phyloP scores from a whole-genome alignment of 2,329 filamentous ascomycete species.

The Penicillium oxalicum region DNA sequence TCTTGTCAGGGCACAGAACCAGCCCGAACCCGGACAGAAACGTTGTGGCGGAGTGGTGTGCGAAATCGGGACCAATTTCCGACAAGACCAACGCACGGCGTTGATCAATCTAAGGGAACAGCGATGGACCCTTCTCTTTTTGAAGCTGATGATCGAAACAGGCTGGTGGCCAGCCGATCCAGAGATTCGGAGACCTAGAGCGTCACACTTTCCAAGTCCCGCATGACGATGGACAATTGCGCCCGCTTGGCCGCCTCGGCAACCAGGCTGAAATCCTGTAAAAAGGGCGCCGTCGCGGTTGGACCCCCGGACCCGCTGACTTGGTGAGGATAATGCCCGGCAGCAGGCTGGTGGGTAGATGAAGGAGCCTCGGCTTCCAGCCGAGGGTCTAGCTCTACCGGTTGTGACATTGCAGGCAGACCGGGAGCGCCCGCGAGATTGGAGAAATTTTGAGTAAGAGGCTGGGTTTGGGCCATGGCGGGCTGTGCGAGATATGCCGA shows the following conservation, averaged over 20 bases:
- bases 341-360: slow-evolving; percentile 5
- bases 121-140: too few relatives aligned
- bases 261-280: slow-evolving; percentile 76
- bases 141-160: too few relatives aligned
- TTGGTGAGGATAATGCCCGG: slow-evolving; percentile 21
- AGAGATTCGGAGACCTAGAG: slow-evolving; percentile 18
- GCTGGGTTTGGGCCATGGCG: slow-evolving; percentile 14
- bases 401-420: slow-evolving; percentile 10
- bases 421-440: slow-evolving; percentile 7
- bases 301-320: slow-evolving; percentile 27
- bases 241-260: slow-evolving; percentile 91
- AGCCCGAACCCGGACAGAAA: too few relatives aligned
- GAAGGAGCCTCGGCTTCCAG: slow-evolving; percentile 10
- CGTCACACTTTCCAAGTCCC: slow-evolving; percentile 61
- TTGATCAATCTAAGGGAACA: too few relatives aligned
- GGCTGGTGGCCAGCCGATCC: too few relatives aligned
- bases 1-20: too few relatives aligned
- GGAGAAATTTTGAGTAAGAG: slow-evolving; percentile 14
- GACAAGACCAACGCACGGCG: too few relatives aligned
- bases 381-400: slow-evolving; percentile 3
- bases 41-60: too few relatives aligned
- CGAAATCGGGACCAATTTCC: too few relatives aligned
- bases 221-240: slow-evolving; percentile 80
- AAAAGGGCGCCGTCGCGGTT: slow-evolving; percentile 53
- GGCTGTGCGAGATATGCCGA: slow-evolving; percentile 10